Percentiles rank a stretch among this genome's conserved stretches.
Conservation (phyloP, 257 asterid genomes). For the Solanum appendiculatum region DNA sequence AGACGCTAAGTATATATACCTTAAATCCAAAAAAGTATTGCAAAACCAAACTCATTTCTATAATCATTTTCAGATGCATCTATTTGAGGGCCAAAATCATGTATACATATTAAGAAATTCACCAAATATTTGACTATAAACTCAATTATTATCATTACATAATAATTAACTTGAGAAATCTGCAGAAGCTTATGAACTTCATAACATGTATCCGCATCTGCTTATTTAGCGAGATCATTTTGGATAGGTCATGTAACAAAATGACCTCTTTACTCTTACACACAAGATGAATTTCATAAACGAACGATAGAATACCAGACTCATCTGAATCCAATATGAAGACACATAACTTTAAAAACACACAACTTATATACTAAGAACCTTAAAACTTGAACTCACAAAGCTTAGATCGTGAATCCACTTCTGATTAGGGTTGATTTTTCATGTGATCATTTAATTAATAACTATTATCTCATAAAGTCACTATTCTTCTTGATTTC, state of each 20-base stretch:
- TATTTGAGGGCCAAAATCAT: too few species aligned
- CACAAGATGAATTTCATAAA: neutral
- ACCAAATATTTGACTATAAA: neutral
- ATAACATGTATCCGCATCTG: neutral
- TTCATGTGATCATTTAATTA: neutral
- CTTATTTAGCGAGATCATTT: neutral
- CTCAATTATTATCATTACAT: neutral
- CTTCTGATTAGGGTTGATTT: neutral
- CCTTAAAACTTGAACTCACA: neutral
- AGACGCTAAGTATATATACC: too few species aligned
- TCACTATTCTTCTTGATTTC: neutral
- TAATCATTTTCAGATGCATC: too few species aligned
- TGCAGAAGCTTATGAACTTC: neutral
- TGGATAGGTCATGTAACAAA: neutral
- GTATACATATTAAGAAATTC: neutral
- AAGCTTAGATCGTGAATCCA: neutral
- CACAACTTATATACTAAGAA: neutral
- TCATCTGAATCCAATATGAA: neutral
- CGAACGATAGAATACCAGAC: neutral
- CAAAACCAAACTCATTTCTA: neutral
- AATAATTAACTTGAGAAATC: neutral
- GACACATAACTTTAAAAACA: neutral
- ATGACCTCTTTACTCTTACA: neutral
- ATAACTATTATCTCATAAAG: neutral
- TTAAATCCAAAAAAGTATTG: neutral